These are phyloP conservation scores for Talaromyces borbonicus DNA, from an alignment of 495 filamentous ascomycete species.

Conservation along the genomic window DNA sequence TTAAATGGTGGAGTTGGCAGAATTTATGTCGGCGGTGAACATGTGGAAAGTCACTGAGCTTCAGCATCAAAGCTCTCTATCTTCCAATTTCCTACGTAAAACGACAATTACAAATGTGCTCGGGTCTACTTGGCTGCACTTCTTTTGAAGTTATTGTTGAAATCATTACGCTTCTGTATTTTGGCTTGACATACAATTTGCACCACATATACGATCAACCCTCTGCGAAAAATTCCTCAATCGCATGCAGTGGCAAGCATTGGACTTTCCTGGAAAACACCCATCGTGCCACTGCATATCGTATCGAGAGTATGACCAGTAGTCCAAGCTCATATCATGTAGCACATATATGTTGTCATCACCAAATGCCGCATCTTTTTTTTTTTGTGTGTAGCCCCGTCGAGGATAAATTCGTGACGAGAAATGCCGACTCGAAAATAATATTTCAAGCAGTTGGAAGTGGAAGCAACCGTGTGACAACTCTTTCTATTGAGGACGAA, in stretches of 20 bases:
- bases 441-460: no score
- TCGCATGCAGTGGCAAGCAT: neutral
- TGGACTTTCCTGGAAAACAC: neutral
- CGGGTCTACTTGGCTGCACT: conserved; percentile 3
- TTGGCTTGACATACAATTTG: neutral
- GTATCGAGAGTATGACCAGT: conserved; percentile 2
- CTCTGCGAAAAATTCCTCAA: neutral
- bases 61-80: no score
- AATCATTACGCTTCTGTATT: no score
- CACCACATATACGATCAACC: neutral
- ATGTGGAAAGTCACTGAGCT: no score
- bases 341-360: conserved; percentile 2
- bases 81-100: no score
- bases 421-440: no score
- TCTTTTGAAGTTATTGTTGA: conserved; percentile 6
- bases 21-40: neutral
- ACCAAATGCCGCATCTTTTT: conserved; percentile 1
- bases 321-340: conserved; percentile 4
- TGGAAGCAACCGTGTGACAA: no score
- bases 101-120: no score
- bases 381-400: conserved; percentile 6
- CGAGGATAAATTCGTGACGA: no score
- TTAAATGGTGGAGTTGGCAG: neutral
- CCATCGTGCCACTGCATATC: neutral
- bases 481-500: conserved; percentile 10